A percentile compares a stretch with the other conserved stretches of the same genome.
Conservation (phyloP, 2,329 filamentous ascomycete genomes). For the Chrysoporthe deuterocubensis region DNA sequence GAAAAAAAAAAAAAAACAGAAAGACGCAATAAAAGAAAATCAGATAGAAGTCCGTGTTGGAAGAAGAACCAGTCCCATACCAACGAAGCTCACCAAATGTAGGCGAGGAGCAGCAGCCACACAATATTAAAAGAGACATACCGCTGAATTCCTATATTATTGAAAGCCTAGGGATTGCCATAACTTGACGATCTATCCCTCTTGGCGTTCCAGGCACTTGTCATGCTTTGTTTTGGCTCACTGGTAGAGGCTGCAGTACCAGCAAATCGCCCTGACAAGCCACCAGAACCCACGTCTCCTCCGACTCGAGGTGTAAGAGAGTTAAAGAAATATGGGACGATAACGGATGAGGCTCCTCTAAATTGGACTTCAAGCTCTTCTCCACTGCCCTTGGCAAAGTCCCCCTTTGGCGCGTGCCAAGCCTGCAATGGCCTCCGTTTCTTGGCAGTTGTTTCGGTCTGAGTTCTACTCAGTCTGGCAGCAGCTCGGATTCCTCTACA, state of each 20-base stretch:
- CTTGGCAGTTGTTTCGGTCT: slow-evolving; percentile 25
- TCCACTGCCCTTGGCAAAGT: neutral
- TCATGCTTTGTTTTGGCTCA: slow-evolving; percentile 15
- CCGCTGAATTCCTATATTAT: neutral
- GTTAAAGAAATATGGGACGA: slow-evolving; percentile 21
- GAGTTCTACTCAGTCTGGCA: neutral
- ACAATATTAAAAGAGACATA: slow-evolving; percentile 15
- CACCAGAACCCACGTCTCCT: slow-evolving; percentile 11
- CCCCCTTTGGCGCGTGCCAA: slow-evolving; percentile 14
- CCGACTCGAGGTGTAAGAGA: slow-evolving; percentile 26
- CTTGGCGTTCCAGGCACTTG: slow-evolving; percentile 24
- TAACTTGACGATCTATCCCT: slow-evolving; percentile 13
- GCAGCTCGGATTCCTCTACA: neutral
- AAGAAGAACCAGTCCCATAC: slow-evolving; percentile 16
- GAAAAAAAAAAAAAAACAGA: slow-evolving; percentile 12
- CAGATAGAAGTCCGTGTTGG: too few species aligned
- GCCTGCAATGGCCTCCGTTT: slow-evolving; percentile 5
- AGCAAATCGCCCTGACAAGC: neutral
- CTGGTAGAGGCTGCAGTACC: slow-evolving; percentile 5
- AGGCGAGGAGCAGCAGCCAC: slow-evolving; percentile 1
- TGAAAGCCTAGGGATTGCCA: neutral
- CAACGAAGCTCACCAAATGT: slow-evolving; percentile 8
- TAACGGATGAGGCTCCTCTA: neutral
- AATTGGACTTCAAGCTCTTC: neutral
- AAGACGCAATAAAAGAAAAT: too few species aligned